These are phyloP conservation scores for Aspergillus aculeatus DNA, from an alignment of 2,329 filamentous ascomycete species.

Conservation along the genomic window DNA sequence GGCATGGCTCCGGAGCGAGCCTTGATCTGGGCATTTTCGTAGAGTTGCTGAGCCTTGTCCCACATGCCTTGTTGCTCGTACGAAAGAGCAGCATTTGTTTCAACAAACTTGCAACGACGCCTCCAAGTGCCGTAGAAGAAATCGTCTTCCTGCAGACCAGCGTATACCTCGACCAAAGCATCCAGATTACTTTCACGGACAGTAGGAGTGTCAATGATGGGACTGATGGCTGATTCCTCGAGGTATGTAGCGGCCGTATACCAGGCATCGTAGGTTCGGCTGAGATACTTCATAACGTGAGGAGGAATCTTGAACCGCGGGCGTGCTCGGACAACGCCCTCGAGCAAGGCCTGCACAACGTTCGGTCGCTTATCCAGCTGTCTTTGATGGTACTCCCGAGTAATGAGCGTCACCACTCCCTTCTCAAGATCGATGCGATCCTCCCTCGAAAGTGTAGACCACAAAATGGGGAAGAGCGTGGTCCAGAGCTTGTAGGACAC, in stretches of 20 bases:
- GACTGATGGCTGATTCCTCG: constrained; percentile 82
- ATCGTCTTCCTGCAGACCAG: constrained; percentile 88
- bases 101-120: constrained; percentile 89
- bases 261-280: constrained; percentile 93
- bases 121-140: constrained; percentile 98
- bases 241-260: constrained; percentile 90
- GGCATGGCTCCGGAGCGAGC: constrained; percentile 93
- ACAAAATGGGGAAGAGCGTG: constrained; percentile 85
- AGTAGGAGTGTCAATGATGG: constrained; percentile 76
- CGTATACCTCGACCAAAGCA: constrained; percentile 90
- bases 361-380: constrained; percentile 95
- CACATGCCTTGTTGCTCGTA: constrained; percentile 99
- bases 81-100: constrained; percentile 93
- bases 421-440: constrained; percentile 88
- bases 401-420: constrained; percentile 83
- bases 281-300: constrained; percentile 92
- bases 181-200: constrained; percentile 94
- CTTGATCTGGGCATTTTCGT: constrained; percentile 95
- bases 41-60: constrained; percentile 97
- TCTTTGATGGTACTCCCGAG: constrained; percentile 91
- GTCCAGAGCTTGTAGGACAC: constrained; percentile 90
- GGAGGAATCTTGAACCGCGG: constrained; percentile 91
- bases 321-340: constrained; percentile 79
- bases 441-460: constrained; percentile 83
- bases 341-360: constrained; percentile 86